Evolutionary conservation across 164 flowering plant genomes (phyloP).

Genomic region (Echeveria elegans): DNA sequence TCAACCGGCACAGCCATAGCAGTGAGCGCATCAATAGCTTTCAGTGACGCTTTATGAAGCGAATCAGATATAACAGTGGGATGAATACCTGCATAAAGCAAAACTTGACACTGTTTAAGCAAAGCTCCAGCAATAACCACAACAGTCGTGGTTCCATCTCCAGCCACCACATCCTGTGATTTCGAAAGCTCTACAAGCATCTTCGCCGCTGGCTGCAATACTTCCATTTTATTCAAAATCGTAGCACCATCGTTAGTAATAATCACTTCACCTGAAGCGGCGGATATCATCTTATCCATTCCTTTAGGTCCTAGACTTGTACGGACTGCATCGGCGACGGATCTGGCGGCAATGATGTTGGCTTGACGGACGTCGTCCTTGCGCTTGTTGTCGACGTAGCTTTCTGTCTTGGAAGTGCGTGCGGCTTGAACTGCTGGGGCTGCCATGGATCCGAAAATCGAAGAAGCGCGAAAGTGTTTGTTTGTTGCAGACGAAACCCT

Average conservation of each 20-base stretch:
- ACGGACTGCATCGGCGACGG: constrained; percentile 85
- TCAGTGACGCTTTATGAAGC: constrained; percentile 51
- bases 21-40: constrained; percentile 65
- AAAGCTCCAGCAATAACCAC: constrained; percentile 92
- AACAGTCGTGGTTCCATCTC: constrained; percentile 96
- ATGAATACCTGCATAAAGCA: constrained; percentile 64
- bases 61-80: constrained; percentile 84
- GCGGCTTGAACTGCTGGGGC: constrained; percentile 28
- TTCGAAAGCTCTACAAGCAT: constrained; percentile 89
- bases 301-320: constrained; percentile 91
- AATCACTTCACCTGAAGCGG: constrained; percentile 78
- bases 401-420: constrained; percentile 57
- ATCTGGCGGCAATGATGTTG: constrained; percentile 66
- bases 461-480: neutral
- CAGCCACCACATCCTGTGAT: constrained; percentile 82
- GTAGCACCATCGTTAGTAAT: constrained; percentile 99
- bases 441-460: constrained; percentile 37
- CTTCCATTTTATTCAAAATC: constrained; percentile 86
- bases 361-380: constrained; percentile 80
- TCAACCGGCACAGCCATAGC: constrained; percentile 93
- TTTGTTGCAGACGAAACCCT: neutral
- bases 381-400: constrained; percentile 90
- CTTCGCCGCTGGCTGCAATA: constrained; percentile 89
- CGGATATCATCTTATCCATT: constrained; percentile 97
- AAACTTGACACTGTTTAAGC: constrained; percentile 45